phyloP scores from a whole-genome alignment of 768 basidiomycete genomes.

The Rhodosporidiobolus odoratus region DNA sequence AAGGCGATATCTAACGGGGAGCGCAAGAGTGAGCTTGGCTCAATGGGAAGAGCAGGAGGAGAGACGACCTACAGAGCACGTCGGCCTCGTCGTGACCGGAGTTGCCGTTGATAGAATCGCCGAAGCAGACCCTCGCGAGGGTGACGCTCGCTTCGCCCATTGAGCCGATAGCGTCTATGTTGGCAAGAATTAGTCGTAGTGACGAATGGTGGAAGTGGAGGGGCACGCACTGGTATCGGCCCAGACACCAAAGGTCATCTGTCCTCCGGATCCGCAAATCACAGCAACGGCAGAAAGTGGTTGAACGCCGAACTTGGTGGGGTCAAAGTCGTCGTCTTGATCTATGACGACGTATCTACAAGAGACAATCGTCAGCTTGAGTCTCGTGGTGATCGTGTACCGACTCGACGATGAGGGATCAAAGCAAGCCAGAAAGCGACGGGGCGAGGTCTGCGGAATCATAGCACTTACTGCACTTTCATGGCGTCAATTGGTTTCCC shows the following conservation, averaged over 20 bases:
- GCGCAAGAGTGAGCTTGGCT: not conserved
- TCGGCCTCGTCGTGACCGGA: not conserved
- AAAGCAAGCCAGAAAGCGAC: not conserved
- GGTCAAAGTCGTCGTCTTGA: constrained; percentile 1
- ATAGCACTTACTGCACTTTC: not conserved
- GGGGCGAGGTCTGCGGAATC: too few relatives aligned
- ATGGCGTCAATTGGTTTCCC: constrained; percentile 8
- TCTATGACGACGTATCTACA: constrained; percentile 18
- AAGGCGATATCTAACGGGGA: not conserved
- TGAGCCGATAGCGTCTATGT: not conserved
- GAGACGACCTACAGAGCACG: not conserved
- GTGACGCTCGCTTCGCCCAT: constrained; percentile 10
- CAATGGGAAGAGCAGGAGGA: not conserved
- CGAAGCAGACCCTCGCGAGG: constrained; percentile 1
- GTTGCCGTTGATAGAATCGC: not conserved
- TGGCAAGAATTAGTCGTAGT: accelerated
- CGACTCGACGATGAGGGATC: not conserved
- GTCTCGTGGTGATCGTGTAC: too few relatives aligned
- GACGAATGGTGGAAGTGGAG: not conserved
- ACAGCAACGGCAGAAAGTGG: constrained; percentile 14
- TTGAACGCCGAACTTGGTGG: not conserved
- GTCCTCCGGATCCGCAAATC: constrained; percentile 2
- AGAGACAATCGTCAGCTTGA: not conserved
- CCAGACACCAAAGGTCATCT: constrained; percentile 13
- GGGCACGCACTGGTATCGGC: constrained; percentile 5